Conservation (phyloP, 2,329 filamentous ascomycete species). For the Eurotiales sp. region DNA sequence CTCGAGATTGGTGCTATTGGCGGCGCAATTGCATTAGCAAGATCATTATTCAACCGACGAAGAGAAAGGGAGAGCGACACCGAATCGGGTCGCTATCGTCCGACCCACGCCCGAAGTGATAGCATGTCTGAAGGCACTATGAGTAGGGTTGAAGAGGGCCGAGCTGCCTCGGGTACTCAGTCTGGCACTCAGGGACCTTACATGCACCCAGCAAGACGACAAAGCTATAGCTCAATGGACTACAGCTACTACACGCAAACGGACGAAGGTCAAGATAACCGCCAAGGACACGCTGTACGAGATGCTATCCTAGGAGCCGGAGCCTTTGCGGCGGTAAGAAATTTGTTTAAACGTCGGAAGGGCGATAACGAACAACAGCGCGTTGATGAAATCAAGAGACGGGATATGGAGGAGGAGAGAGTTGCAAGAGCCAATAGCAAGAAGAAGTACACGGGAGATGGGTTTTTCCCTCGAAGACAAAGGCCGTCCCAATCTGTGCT, state of each 20-base stretch:
- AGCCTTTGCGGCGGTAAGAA: conserved; percentile 57
- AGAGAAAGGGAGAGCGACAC: conserved; percentile 52
- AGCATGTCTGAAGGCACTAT: conserved; percentile 40
- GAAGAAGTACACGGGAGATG: conserved; percentile 68
- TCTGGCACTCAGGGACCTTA: conserved; percentile 19
- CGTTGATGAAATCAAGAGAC: conserved; percentile 52
- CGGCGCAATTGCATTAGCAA: conserved; percentile 61
- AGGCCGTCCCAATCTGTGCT: conserved; percentile 30
- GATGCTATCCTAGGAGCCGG: conserved; percentile 65
- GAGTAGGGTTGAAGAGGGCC: conserved; percentile 50
- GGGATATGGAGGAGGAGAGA: conserved; percentile 52
- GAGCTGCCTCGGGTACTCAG: conserved; percentile 40
- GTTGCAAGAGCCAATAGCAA: conserved; percentile 52
- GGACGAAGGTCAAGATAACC: conserved; percentile 37
- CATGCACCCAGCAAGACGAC: conserved; percentile 24
- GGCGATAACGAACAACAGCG: conserved; percentile 57
- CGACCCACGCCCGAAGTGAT: conserved; percentile 47
- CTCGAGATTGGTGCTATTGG: conserved; percentile 59
- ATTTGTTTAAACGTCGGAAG: conserved; percentile 58
- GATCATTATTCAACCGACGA: conserved; percentile 55
- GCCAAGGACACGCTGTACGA: conserved; percentile 48
- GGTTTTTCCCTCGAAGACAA: conserved; percentile 35
- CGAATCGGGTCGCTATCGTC: conserved; percentile 51
- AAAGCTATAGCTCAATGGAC: conserved; percentile 19
- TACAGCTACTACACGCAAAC: conserved; percentile 42